Conservation (phyloP, 306 rosid species). For the Hippophae rhamnoides region DNA sequence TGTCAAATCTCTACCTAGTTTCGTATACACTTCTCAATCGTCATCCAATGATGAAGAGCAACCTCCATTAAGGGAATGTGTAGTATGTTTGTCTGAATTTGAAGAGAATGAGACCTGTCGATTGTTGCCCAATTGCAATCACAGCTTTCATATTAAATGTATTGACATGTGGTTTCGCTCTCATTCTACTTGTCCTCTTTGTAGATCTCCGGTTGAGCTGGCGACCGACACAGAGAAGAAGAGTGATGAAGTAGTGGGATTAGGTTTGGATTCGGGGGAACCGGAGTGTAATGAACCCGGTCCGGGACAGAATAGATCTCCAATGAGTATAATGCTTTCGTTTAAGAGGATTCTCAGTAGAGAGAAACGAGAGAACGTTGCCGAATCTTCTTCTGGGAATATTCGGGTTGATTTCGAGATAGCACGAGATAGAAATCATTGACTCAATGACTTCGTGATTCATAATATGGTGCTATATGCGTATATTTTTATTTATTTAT, state of each 20-base stretch:
- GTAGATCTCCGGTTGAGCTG: slow-evolving; percentile 53
- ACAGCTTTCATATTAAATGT: slow-evolving; percentile 64
- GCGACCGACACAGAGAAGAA: not conserved
- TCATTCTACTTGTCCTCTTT: slow-evolving; percentile 74
- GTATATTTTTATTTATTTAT: too few relatives aligned
- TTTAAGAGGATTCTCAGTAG: slow-evolving; percentile 50
- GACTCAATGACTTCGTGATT: slow-evolving; percentile 7
- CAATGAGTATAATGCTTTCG: slow-evolving; percentile 59
- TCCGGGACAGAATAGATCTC: slow-evolving; percentile 33
- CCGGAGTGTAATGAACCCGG: slow-evolving; percentile 19
- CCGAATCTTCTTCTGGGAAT: slow-evolving; percentile 32
- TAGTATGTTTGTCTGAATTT: slow-evolving; percentile 80
- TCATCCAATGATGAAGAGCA: slow-evolving; percentile 4
- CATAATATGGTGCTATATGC: not conserved
- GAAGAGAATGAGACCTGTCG: slow-evolving; percentile 60
- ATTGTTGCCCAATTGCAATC: slow-evolving; percentile 51
- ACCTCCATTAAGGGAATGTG: slow-evolving; percentile 37
- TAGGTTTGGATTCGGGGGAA: not conserved
- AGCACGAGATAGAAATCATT: slow-evolving; percentile 28
- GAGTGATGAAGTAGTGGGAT: slow-evolving; percentile 16
- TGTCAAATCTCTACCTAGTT: slow-evolving; percentile 51
- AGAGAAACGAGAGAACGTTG: slow-evolving; percentile 27
- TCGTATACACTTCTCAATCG: slow-evolving; percentile 28
- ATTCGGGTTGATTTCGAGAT: slow-evolving; percentile 27
- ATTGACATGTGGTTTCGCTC: slow-evolving; percentile 86